Base-by-base conservation (phyloP, 2,329 filamentous ascomycete genomes). In the Chaetomium olivaceum region DNA sequence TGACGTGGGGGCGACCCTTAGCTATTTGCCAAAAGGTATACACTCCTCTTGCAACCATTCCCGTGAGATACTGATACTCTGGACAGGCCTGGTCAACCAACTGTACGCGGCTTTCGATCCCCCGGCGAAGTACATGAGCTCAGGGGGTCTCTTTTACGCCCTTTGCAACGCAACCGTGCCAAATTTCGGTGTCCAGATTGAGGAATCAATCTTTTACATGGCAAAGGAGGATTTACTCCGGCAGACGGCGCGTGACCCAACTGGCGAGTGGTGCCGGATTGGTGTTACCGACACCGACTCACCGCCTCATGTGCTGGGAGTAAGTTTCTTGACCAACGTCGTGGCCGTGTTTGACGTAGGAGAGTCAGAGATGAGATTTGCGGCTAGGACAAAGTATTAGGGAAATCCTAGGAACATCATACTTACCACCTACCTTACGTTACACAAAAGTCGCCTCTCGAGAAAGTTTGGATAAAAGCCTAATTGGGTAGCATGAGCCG, bases 291-390 rank as follows among this genome's bases (percentile, higher is more conserved):
- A 74, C 61, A 62, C 62, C 23, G 67, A 71, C 16, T 58, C 52
- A 1, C 67, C 64, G 4, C 73, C 73, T 1, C 71, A 72, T 29
- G 63, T 73, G 2, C 66, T 76, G 29, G 75, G 74, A 0, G 71
- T 74, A 4, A 70, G 72, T 0, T 75, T 74, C 33, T 54, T 76
- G 61, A 71, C 71, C 8, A 74, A 72, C 48, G 68, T 76, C 0
- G 70, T 76, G 9, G 73, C 74, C 5, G 75, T 76, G 0, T 76
- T 76, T 48, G 75, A 76, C 43, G 68, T 76, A 0, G 73, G 71
- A 0, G 67, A 70, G 3, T 67, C 63, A 0, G 73, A 75, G 68
- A 76, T 76, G 72, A 65, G 74, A 29, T 76, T 76, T 61, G 74
- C 74, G 2, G 60, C 66, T 4, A 64, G 72, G 58, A 67, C 48